These are phyloP conservation scores for Lepidium didymum DNA, from an alignment of 345 rosid species.

Conservation along the genomic window DNA sequence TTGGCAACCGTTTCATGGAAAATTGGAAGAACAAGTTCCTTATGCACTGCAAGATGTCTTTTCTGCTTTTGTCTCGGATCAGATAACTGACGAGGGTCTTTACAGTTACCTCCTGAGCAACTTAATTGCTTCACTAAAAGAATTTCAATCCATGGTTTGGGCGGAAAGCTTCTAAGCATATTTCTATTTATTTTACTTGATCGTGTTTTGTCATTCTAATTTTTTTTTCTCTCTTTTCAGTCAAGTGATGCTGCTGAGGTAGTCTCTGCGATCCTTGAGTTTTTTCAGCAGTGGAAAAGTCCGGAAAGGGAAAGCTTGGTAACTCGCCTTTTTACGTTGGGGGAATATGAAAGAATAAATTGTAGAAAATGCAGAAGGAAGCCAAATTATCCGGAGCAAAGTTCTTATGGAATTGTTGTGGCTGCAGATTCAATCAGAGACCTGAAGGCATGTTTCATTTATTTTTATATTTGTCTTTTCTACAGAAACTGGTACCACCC, in stretches of 20 bases:
- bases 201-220: background rate
- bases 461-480: background rate
- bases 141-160: slow-evolving; percentile 6
- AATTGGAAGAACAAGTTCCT: background rate
- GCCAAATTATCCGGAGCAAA: slow-evolving; percentile 6
- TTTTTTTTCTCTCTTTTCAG: background rate
- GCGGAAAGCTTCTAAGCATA: background rate
- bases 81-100: slow-evolving; percentile 1
- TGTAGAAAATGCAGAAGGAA: slow-evolving; percentile 3
- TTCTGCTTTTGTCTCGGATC: background rate
- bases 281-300: slow-evolving; percentile 14
- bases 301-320: slow-evolving; percentile 9
- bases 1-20: background rate
- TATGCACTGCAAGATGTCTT: background rate
- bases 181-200: background rate
- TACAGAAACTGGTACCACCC: background rate
- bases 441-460: background rate
- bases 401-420: background rate
- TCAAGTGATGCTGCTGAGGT: slow-evolving; percentile 1
- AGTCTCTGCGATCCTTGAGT: slow-evolving; percentile 1
- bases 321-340: slow-evolving; percentile 2
- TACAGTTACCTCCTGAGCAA: background rate
- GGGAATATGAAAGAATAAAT: slow-evolving; percentile 9
- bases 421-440: slow-evolving; percentile 17
- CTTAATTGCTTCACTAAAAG: slow-evolving; percentile 12